Conservation (phyloP, 2,329 filamentous ascomycete genomes). For the Fusarium begoniae region DNA sequence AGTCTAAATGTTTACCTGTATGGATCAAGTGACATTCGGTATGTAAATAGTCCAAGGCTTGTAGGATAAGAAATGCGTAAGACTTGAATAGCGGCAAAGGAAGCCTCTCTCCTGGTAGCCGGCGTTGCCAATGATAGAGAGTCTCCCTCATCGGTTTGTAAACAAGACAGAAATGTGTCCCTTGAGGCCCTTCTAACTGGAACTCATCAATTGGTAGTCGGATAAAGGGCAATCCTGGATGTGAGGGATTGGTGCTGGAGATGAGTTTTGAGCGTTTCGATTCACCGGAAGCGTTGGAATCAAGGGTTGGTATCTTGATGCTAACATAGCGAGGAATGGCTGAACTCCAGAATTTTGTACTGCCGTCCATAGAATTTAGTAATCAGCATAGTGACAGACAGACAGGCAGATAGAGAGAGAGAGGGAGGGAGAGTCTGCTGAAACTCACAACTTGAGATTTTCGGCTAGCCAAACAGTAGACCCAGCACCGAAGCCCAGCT, state of each 20-base stretch:
- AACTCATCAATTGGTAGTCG: slow-evolving; percentile 26
- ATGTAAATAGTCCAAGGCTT: slow-evolving; percentile 34
- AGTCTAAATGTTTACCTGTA: slow-evolving; percentile 18
- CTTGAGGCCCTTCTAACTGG: slow-evolving; percentile 10
- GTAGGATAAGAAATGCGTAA: slow-evolving; percentile 24
- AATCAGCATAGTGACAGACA: background rate
- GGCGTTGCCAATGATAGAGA: slow-evolving; percentile 20
- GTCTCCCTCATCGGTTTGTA: slow-evolving; percentile 37
- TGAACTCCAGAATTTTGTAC: background rate
- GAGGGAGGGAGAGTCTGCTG: no score
- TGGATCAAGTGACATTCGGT: slow-evolving; percentile 30
- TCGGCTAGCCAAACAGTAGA: slow-evolving; percentile 52
- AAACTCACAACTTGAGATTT: slow-evolving; percentile 20
- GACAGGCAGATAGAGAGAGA: no score
- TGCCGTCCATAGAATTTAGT: background rate
- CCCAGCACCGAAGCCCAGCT: slow-evolving; percentile 48
- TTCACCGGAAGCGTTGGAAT: slow-evolving; percentile 24
- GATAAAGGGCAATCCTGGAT: slow-evolving; percentile 18
- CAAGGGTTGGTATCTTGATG: slow-evolving; percentile 32
- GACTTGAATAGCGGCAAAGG: slow-evolving; percentile 21
- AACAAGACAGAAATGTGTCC: slow-evolving; percentile 35
- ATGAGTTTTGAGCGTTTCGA: slow-evolving; percentile 11
- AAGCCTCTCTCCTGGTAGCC: slow-evolving; percentile 21
- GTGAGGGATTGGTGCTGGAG: slow-evolving; percentile 18
- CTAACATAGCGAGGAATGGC: slow-evolving; percentile 6